Conservation (phyloP, 1,284 basidiomycete genomes). For the Naganishia albida region DNA sequence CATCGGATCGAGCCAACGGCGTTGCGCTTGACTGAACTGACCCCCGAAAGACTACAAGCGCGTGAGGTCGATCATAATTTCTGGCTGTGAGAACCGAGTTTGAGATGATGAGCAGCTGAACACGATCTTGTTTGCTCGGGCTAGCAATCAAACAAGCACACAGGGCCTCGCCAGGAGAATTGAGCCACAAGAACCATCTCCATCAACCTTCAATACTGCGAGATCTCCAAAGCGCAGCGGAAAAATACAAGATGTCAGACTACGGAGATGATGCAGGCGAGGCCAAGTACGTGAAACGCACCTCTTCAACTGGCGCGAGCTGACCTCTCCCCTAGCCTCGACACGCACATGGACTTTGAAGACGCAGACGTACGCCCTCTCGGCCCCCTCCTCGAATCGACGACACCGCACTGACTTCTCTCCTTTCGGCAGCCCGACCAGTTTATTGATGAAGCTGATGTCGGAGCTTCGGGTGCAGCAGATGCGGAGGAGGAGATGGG, state of each 20-base stretch:
- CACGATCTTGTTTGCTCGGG: too few relatives aligned
- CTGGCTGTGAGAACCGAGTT: too few relatives aligned
- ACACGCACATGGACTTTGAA: conserved; percentile 22
- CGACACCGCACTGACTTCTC: neutral
- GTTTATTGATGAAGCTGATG: conserved; percentile 24
- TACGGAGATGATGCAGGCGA: conserved; percentile 26
- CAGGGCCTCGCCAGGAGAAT: too few relatives aligned
- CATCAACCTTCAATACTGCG: too few relatives aligned
- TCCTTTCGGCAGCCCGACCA: conserved; percentile 24
- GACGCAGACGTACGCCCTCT: neutral
- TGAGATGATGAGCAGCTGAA: neutral
- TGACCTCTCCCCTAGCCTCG: neutral
- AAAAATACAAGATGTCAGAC: conserved; percentile 22
- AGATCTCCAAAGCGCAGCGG: too few relatives aligned
- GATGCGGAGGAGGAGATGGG: conserved; percentile 30
- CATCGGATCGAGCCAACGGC: too few relatives aligned
- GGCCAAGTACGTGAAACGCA: conserved; percentile 9
- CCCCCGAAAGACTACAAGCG: too few relatives aligned
- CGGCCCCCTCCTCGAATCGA: neutral
- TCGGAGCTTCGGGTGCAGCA: conserved; percentile 14
- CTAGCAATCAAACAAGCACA: too few relatives aligned
- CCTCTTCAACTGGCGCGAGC: neutral
- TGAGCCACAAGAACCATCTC: too few relatives aligned
- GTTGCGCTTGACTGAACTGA: too few relatives aligned
- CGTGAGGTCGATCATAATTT: too few relatives aligned